These are phyloP conservation scores for Peterozyma xylosa DNA, from an alignment of 805 yeast genomes.

Conservation along the genomic window DNA sequence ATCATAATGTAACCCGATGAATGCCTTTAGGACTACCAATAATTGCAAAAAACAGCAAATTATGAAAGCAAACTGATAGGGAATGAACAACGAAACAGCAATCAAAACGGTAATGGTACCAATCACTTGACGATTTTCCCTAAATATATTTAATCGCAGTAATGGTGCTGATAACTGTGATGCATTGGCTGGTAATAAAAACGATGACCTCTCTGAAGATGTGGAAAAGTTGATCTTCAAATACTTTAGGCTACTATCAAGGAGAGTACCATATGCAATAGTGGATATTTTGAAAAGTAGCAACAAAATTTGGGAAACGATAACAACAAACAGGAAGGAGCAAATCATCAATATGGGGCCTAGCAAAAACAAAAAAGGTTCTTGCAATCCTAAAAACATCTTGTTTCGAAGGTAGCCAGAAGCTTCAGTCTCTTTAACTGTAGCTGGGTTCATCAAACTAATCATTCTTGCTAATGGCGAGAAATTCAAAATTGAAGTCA, in stretches of 20 bases:
- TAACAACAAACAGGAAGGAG: constrained; percentile 34
- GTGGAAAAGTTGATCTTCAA: constrained; percentile 1
- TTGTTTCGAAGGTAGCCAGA: constrained; percentile 36
- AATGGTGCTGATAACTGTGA: neutral
- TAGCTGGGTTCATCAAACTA: constrained; percentile 43
- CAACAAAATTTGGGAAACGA: constrained; percentile 22
- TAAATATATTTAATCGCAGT: constrained; percentile 8
- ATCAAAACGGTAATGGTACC: constrained; percentile 30
- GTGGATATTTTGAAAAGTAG: constrained; percentile 8
- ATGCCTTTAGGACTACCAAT: constrained; percentile 37
- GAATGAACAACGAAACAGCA: constrained; percentile 56
- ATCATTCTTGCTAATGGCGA: constrained; percentile 29
- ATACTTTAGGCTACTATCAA: neutral
- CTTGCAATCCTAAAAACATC: constrained; percentile 65
- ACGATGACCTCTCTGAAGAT: constrained; percentile 1
- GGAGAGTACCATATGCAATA: neutral
- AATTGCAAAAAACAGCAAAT: constrained; percentile 54
- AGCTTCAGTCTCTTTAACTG: constrained; percentile 32
- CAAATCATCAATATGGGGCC: constrained; percentile 50
- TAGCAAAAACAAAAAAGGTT: constrained; percentile 42
- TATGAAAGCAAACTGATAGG: constrained; percentile 73
- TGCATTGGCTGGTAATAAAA: neutral
- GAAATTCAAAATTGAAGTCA: constrained; percentile 31
- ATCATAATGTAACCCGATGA: neutral
- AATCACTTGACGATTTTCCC: constrained; percentile 20